Conservation (phyloP, 129 eudicot genomes). For the Escallonia herrerae region DNA sequence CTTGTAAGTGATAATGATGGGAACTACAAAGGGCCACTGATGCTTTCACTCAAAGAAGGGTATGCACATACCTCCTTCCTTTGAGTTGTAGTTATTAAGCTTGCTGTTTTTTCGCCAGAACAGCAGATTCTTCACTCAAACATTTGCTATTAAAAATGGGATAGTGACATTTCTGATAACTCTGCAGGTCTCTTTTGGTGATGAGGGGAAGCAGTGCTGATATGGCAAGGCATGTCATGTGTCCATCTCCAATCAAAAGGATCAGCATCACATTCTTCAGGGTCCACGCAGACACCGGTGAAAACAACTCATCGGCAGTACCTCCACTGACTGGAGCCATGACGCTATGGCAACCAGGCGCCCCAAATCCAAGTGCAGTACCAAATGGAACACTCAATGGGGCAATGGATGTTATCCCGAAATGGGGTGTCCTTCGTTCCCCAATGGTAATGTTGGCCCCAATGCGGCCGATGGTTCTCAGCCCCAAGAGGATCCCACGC, state of each 20-base stretch:
- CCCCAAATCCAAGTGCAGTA: slow-evolving; percentile 36
- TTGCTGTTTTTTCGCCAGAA: neutral
- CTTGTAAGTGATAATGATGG: slow-evolving; percentile 79
- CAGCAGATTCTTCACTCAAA: too few species aligned
- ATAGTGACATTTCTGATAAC: neutral
- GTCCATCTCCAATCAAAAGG: slow-evolving; percentile 67
- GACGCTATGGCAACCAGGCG: slow-evolving; percentile 79
- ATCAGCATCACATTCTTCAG: slow-evolving; percentile 73
- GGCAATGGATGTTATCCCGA: slow-evolving; percentile 48
- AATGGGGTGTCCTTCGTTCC: slow-evolving; percentile 67
- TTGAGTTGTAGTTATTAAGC: neutral
- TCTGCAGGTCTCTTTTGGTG: slow-evolving; percentile 63
- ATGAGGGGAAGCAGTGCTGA: slow-evolving; percentile 93
- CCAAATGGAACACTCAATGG: slow-evolving; percentile 44
- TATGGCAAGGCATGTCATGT: slow-evolving; percentile 85
- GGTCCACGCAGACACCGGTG: slow-evolving; percentile 43
- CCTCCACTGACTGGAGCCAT: slow-evolving; percentile 46
- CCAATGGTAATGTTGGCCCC: slow-evolving; percentile 82
- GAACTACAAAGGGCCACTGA: slow-evolving; percentile 84
- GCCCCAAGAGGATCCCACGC: slow-evolving; percentile 50
- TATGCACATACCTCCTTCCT: slow-evolving; percentile 21
- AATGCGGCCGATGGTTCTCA: slow-evolving; percentile 60
- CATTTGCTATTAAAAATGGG: too few species aligned
- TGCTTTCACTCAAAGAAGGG: slow-evolving; percentile 86
- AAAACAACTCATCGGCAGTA: slow-evolving; percentile 20